Percentiles rank a stretch among this genome's conserved stretches.
Conservation (phyloP, 2,329 filamentous ascomycete species). For the Ophiostoma triangulosporum region DNA sequence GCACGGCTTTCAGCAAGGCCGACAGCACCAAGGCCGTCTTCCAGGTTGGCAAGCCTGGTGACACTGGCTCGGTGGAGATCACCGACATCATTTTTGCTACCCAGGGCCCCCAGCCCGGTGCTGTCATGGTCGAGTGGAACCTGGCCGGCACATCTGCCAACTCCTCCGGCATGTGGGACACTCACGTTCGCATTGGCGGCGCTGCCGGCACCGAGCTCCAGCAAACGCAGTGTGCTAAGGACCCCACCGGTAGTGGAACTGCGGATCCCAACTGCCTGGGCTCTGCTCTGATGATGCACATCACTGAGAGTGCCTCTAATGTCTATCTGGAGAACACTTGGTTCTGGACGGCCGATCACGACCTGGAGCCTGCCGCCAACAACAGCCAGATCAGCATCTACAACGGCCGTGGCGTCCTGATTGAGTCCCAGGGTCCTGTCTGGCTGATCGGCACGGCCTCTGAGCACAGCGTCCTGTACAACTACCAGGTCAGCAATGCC, state of each 20-base stretch:
- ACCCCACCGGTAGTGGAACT: constrained; percentile 36
- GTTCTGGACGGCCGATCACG: constrained; percentile 86
- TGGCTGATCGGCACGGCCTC: constrained; percentile 73
- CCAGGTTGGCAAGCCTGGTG: constrained; percentile 65
- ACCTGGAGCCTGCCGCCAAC: constrained; percentile 61
- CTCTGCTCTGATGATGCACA: constrained; percentile 56
- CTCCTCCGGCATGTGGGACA: constrained; percentile 76
- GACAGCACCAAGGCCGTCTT: constrained; percentile 71
- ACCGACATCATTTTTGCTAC: constrained; percentile 79
- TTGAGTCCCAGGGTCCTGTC: constrained; percentile 61
- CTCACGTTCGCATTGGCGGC: constrained; percentile 89
- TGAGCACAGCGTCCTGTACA: constrained; percentile 56
- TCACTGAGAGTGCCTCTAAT: constrained; percentile 43
- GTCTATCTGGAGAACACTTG: constrained; percentile 80
- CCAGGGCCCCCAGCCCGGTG: constrained; percentile 68
- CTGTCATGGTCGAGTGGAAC: constrained; percentile 88
- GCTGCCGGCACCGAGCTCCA: constrained; percentile 73
- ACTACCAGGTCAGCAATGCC: constrained; percentile 73
- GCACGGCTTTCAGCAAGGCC: constrained; percentile 56
- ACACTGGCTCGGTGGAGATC: constrained; percentile 72
- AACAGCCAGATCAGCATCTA: constrained; percentile 68
- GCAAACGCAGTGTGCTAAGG: constrained; percentile 67
- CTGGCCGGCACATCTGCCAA: constrained; percentile 54
- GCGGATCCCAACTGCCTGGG: constrained; percentile 55
- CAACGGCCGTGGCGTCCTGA: constrained; percentile 70